Evolutionary conservation across 306 rosid species (phyloP).

Genomic region (Castanea mollissima): DNA sequence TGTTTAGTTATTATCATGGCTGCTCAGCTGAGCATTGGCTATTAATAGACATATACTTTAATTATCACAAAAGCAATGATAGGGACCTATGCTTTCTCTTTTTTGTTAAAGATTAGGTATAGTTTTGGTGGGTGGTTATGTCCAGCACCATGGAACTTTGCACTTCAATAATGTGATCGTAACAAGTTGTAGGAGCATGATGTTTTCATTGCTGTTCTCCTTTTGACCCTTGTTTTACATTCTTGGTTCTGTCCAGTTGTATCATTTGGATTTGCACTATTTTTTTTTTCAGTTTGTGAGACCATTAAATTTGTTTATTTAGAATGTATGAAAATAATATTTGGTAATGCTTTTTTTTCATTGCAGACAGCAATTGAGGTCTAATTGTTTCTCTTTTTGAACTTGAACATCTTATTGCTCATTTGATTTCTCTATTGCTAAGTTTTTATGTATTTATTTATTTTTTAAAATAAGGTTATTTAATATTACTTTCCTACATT

Average conservation of each 20-base stretch:
- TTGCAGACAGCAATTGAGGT: conserved; percentile 15
- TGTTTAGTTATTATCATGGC: background rate
- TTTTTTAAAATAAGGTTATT: background rate
- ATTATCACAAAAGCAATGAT: background rate
- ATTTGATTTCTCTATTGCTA: conserved; percentile 10
- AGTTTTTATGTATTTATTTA: background rate
- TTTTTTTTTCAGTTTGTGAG: background rate
- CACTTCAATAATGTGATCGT: background rate
- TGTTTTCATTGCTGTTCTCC: background rate
- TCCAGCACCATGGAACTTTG: background rate
- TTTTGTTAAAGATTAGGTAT: conserved; percentile 7
- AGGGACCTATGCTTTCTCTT: background rate
- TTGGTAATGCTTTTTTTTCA: background rate
- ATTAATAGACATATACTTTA: background rate
- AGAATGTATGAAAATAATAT: background rate
- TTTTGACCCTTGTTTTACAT: background rate
- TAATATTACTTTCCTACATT: background rate
- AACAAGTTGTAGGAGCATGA: background rate
- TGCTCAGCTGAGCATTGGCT: background rate
- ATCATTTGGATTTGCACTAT: background rate
- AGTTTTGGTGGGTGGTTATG: background rate
- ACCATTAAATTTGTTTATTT: background rate
- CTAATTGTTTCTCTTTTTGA: conserved; percentile 4
- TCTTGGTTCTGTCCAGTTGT: background rate
- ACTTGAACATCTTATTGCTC: conserved; percentile 12